A percentile compares a stretch with the other conserved stretches of the same genome.
phyloP scores from a whole-genome alignment of 1,139 yeast genomes.

The Protomyces pachydermus region DNA sequence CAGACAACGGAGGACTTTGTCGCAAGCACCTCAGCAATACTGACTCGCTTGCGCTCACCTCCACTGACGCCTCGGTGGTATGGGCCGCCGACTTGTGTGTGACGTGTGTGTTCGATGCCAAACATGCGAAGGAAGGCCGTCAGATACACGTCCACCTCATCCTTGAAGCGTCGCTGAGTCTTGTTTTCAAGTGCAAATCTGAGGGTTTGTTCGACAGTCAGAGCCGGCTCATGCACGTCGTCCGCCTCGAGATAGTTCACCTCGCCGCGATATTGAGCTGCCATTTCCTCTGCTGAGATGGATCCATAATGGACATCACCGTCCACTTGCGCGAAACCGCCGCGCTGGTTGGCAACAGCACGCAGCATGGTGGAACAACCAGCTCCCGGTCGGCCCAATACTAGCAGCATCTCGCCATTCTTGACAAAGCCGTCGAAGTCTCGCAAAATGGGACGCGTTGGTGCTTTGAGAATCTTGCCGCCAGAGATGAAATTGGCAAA shows the following conservation, averaged over 20 bases:
- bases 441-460: constrained; percentile 40
- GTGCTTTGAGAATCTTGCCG: constrained; percentile 1
- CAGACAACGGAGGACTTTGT: constrained; percentile 60
- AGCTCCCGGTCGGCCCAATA: constrained; percentile 44
- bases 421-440: constrained; percentile 45
- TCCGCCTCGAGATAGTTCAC: constrained; percentile 35
- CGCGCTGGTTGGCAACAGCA: constrained; percentile 53
- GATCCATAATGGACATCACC: constrained; percentile 28
- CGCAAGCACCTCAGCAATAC: constrained; percentile 59
- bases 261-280: constrained; percentile 24
- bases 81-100: constrained; percentile 67
- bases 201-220: constrained; percentile 66
- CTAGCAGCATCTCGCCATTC: constrained; percentile 53
- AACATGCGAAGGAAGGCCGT: constrained; percentile 67
- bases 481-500: constrained; percentile 26
- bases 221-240: constrained; percentile 66
- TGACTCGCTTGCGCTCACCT: constrained; percentile 79
- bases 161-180: constrained; percentile 58
- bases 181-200: constrained; percentile 60
- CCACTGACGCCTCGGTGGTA: constrained; percentile 75
- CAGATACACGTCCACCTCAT: constrained; percentile 60
- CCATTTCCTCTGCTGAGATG: constrained; percentile 21
- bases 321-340: constrained; percentile 48
- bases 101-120: constrained; percentile 60
- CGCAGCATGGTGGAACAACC: constrained; percentile 50